Conservation (phyloP, 805 yeast genomes). For the Ogataea ganodermae region DNA sequence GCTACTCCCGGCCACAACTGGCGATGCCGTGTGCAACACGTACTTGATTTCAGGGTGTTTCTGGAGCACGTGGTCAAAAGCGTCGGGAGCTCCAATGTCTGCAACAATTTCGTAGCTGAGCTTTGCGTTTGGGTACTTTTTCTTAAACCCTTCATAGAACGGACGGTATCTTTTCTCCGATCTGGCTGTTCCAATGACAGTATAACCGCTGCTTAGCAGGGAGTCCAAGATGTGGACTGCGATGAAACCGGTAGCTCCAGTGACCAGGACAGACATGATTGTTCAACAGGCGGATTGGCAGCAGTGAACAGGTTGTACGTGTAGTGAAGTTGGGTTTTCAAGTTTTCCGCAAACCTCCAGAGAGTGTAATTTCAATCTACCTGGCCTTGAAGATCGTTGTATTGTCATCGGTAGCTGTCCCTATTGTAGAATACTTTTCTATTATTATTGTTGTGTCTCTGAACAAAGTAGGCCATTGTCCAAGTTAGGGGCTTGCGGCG, state of each 20-base stretch:
- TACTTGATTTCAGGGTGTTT: conserved; percentile 41
- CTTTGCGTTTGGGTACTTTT: conserved; percentile 25
- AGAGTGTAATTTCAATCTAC: too few relatives aligned
- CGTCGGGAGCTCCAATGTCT: conserved; percentile 38
- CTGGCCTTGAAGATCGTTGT: too few relatives aligned
- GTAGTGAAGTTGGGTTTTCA: too few relatives aligned
- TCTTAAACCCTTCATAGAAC: conserved; percentile 34
- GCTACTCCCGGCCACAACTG: conserved; percentile 20
- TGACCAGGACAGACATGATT: conserved; percentile 8
- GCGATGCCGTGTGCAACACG: conserved; percentile 54
- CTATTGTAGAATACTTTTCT: too few relatives aligned
- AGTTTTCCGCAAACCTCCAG: too few relatives aligned
- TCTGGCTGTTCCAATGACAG: conserved; percentile 55
- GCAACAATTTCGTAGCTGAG: conserved; percentile 36
- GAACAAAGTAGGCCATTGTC: too few relatives aligned
- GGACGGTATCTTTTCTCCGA: conserved; percentile 43
- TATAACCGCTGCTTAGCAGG: conserved; percentile 42
- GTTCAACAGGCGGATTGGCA: neutral
- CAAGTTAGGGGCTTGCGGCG: too few relatives aligned
- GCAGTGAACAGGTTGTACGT: too few relatives aligned
- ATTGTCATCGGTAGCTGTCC: too few relatives aligned
- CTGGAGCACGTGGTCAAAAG: conserved; percentile 48
- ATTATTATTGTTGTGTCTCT: too few relatives aligned
- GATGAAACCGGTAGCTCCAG: conserved; percentile 17
- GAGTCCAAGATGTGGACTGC: conserved; percentile 42